These are phyloP conservation scores for Picochlorum sp. DNA, from an alignment of 139 green algal species.

Conservation along the genomic window DNA sequence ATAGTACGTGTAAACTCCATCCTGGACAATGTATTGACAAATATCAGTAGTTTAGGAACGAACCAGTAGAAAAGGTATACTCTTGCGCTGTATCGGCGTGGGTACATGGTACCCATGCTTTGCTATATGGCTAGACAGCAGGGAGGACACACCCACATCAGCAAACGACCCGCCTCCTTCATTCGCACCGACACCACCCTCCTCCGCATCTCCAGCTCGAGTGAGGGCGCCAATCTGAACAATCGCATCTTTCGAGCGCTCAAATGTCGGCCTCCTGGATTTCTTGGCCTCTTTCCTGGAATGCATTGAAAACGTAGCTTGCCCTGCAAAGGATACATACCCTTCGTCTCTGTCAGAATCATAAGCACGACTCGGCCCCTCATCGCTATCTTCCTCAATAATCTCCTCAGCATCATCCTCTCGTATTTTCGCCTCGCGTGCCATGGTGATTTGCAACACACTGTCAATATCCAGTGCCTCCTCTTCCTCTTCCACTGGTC, in stretches of 20 bases:
- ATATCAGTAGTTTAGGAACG: not conserved
- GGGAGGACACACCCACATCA: constrained; percentile 11
- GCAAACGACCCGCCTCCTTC: constrained; percentile 12
- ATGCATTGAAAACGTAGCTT: not conserved
- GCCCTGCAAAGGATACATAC: not conserved
- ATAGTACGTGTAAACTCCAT: not conserved
- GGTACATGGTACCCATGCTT: constrained; percentile 44
- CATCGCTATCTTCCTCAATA: constrained; percentile 2
- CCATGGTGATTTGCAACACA: not conserved
- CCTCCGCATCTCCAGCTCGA: not conserved
- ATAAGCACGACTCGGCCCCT: not conserved
- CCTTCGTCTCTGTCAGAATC: not conserved
- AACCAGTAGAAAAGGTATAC: constrained; percentile 46
- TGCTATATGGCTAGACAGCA: constrained; percentile 14
- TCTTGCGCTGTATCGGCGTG: constrained; percentile 50
- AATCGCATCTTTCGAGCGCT: not conserved
- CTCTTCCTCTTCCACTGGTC: constrained; percentile 12
- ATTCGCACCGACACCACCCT: not conserved
- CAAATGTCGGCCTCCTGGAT: not conserved
- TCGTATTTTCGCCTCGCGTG: not conserved
- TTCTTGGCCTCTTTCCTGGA: not conserved
- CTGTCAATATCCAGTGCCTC: not conserved
- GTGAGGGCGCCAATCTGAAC: not conserved
- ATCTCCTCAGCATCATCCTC: not conserved
- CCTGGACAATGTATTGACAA: not conserved